These are phyloP conservation scores for Quercus engelmannii DNA, from an alignment of 306 rosid species.

Conservation along the genomic window DNA sequence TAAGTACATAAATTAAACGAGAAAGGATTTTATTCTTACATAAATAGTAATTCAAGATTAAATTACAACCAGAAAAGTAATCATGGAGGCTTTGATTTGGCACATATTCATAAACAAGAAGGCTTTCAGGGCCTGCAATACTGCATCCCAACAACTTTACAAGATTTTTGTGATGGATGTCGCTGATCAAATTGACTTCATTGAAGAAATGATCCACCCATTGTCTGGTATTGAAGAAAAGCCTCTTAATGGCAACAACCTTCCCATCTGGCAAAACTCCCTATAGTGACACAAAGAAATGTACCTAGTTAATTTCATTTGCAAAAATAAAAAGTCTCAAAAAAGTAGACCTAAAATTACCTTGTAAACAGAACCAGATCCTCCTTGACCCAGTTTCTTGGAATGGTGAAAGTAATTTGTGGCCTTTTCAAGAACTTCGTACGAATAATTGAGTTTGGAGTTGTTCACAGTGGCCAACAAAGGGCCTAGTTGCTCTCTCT, in stretches of 20 bases:
- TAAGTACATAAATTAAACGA: background rate
- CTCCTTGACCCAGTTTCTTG: conserved; percentile 79
- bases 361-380: conserved; percentile 78
- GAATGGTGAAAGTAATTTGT: conserved; percentile 54
- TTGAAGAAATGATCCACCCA: conserved; percentile 52
- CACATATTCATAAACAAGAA: conserved; percentile 67
- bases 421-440: conserved; percentile 71
- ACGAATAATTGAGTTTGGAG: conserved; percentile 56
- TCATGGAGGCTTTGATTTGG: conserved; percentile 59
- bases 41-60: background rate
- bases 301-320: background rate
- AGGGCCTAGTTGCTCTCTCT: conserved; percentile 51
- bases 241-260: conserved; percentile 48
- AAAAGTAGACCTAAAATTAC: conserved; percentile 20
- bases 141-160: conserved; percentile 64
- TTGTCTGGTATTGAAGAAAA: conserved; percentile 51
- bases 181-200: conserved; percentile 44
- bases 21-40: background rate
- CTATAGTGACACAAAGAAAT: conserved; percentile 9
- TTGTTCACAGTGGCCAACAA: conserved; percentile 41
- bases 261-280: conserved; percentile 38
- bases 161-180: conserved; percentile 42
- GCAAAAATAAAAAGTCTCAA: background rate
- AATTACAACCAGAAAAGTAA: conserved; percentile 46
- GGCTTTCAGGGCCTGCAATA: conserved; percentile 79